A percentile compares a stretch with the other conserved stretches of the same genome.
These are phyloP conservation scores for Zalerion maritima DNA, from an alignment of 495 filamentous ascomycete genomes.

Conservation along the genomic window DNA sequence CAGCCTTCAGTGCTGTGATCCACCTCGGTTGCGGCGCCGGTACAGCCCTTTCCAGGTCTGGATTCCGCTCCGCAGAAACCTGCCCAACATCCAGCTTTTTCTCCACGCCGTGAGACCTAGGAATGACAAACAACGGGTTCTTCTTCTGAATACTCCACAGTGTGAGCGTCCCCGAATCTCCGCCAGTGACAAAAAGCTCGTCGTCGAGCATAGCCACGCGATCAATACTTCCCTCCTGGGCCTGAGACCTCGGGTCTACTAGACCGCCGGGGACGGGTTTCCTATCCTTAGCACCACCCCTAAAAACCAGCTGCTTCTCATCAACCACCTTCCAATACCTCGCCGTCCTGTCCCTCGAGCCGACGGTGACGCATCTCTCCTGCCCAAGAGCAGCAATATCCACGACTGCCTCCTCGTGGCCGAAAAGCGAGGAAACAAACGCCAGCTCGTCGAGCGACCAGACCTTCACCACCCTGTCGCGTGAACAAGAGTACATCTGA, in stretches of 20 bases:
- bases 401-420: constrained; percentile 81
- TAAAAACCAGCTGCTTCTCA: constrained; percentile 87
- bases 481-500: constrained; percentile 76
- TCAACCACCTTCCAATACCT: constrained; percentile 94
- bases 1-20: constrained; percentile 75
- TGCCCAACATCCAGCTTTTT: constrained; percentile 46
- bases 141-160: constrained; percentile 92
- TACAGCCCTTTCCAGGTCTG: constrained; percentile 35
- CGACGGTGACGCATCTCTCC: constrained; percentile 82
- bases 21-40: constrained; percentile 60
- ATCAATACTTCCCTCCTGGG: constrained; percentile 75
- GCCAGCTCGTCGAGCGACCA: constrained; percentile 55
- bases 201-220: constrained; percentile 80
- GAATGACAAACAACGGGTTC: constrained; percentile 73
- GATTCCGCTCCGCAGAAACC: constrained; percentile 51
- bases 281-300: constrained; percentile 49
- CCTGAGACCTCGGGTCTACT: constrained; percentile 27
- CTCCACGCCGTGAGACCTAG: constrained; percentile 73
- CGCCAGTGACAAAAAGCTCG: constrained; percentile 79
- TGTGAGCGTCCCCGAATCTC: constrained; percentile 70
- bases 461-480: constrained; percentile 78
- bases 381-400: constrained; percentile 67
- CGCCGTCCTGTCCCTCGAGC: constrained; percentile 82
- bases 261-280: constrained; percentile 28
- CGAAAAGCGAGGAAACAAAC: constrained; percentile 91